Evolutionary conservation across 2,329 filamentous ascomycete species (phyloP).

Genomic region (Onygena corvina): DNA sequence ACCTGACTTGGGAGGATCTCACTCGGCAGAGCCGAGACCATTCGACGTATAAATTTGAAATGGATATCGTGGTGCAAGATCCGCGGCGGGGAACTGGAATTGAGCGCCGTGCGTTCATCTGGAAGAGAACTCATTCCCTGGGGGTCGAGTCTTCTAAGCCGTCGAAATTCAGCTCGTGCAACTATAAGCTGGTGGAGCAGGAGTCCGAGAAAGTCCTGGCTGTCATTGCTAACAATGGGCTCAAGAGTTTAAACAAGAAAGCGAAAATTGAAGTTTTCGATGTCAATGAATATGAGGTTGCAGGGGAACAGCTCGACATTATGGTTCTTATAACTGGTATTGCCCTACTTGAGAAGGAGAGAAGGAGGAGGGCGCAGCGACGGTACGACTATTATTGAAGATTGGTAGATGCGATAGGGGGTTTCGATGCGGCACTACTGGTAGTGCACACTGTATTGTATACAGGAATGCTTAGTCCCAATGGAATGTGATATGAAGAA

Average conservation of each 20-base stretch:
- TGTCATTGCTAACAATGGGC: constrained; percentile 22
- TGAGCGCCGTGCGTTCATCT: constrained; percentile 20
- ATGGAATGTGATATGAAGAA: too few species aligned
- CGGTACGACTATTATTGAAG: constrained; percentile 9
- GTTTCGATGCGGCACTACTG: neutral
- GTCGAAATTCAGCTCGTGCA: constrained; percentile 18
- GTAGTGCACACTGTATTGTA: too few species aligned
- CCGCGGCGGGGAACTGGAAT: neutral
- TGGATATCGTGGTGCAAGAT: constrained; percentile 14
- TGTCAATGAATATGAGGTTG: constrained; percentile 15
- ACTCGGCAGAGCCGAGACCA: constrained; percentile 17
- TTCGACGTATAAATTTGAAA: constrained; percentile 23
- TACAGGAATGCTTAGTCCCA: too few species aligned
- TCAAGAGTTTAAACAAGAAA: constrained; percentile 22
- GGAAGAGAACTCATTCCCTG: constrained; percentile 25
- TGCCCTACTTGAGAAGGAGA: constrained; percentile 12
- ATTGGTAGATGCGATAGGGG: neutral
- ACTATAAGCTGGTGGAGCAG: constrained; percentile 28
- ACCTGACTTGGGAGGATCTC: constrained; percentile 24
- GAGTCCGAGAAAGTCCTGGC: constrained; percentile 21
- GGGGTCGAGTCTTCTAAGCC: constrained; percentile 20
- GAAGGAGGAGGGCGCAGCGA: constrained; percentile 9
- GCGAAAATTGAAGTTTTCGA: constrained; percentile 24
- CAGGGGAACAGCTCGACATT: constrained; percentile 21
- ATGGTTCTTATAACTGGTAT: constrained; percentile 20